These are phyloP conservation scores for Ceratobasidium sp. DNA, from an alignment of 1,284 basidiomycete species.

Conservation along the genomic window DNA sequence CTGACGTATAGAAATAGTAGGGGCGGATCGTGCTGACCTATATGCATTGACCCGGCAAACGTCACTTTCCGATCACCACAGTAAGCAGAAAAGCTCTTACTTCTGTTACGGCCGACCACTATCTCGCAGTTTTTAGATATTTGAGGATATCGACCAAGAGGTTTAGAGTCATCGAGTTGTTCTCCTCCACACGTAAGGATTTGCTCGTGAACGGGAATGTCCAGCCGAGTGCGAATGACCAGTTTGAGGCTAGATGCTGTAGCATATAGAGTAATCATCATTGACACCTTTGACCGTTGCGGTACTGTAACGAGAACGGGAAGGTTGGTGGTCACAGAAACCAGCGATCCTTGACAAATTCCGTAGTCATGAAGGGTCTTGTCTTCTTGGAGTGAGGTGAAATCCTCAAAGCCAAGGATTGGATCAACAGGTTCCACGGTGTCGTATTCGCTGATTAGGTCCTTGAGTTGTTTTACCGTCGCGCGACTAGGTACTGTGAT, in stretches of 20 bases:
- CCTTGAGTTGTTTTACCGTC: constrained; percentile 14
- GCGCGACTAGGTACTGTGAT: constrained; percentile 2
- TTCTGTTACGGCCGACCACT: not conserved
- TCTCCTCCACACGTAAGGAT: constrained; percentile 15
- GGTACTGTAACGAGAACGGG: constrained; percentile 17
- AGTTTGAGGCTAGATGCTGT: constrained; percentile 30
- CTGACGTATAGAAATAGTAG: too few relatives aligned
- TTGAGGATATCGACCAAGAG: constrained; percentile 14
- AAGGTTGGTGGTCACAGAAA: constrained; percentile 13
- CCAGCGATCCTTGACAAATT: constrained; percentile 5
- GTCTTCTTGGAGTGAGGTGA: constrained; percentile 3
- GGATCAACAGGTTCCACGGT: not conserved
- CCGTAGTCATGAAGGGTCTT: constrained; percentile 18
- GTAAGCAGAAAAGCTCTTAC: not conserved
- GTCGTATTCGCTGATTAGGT: not conserved
- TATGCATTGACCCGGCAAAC: too few relatives aligned
- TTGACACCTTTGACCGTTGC: constrained; percentile 8
- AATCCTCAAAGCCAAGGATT: not conserved
- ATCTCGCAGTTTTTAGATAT: constrained; percentile 13
- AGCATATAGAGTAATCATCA: constrained; percentile 28
- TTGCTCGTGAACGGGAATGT: not conserved
- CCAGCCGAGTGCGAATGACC: not conserved
- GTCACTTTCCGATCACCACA: too few relatives aligned
- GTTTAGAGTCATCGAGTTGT: constrained; percentile 21
- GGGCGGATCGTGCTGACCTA: too few relatives aligned